Evolutionary conservation across 116 monocot genomes (phyloP), one percentile per base, ranked within the genome.

Genomic region (Phalaenopsis hybrid): DNA sequence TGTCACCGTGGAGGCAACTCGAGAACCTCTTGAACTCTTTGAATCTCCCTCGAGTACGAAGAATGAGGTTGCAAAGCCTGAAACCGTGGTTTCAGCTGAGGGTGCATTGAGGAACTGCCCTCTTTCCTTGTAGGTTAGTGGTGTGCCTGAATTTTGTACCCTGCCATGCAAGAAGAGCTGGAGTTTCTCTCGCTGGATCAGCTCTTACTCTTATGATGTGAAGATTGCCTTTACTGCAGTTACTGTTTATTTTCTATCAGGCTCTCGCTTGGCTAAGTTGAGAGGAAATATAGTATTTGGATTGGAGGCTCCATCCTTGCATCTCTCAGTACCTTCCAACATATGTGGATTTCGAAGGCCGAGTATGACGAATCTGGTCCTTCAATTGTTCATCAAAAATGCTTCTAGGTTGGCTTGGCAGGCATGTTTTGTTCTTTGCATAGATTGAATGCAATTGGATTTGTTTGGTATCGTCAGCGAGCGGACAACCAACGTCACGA

Each of bases 241-340:
- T 76, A 89, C 92, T 20, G 96, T 96, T 37, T 93, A 90, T 28
- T 43, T 96, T 79, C 85, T 96, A 52, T 88, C 86, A 52, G 61
- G 86, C 17, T 92, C 93, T 4, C 81, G 76, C 57, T 78, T 97
- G 92, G 97, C 89, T 10, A 92, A 94, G 81, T 94, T 94, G 28
- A 94, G 90, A 65, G 88, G 91, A 11, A 97, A 89, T 75, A 94
- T 94, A 8, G 94, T 94, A 4, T 89, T 97, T 50, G 97, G 94
- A 88, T 88, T 12, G 97, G 97, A 28, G 97, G 94, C 79, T 79
- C 92, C 18, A 97, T 97, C 63, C 76, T 97, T 74, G 92, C 94
- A 28, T 28, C 28, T 28, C 28, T 28, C 28, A 28, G 28, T 28
- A 28, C 28, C 28, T 28, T 28, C 28, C 28, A 28, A 28, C 28